Base-by-base conservation (phyloP, 116 monocot species). In the Papilionanthe hybrid region DNA sequence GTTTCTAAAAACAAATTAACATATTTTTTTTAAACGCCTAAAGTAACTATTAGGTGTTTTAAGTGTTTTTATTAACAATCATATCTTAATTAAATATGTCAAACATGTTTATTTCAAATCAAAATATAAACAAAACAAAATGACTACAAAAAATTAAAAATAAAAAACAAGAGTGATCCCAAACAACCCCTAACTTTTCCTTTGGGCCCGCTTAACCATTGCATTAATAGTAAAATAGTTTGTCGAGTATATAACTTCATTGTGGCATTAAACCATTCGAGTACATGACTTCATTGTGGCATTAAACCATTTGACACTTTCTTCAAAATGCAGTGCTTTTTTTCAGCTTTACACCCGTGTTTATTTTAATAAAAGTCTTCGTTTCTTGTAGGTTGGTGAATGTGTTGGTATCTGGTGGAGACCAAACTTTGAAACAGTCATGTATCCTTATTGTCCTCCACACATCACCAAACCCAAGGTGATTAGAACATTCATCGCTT, bases 391-490 rank as follows among this genome's bases (percentile, higher is more conserved):
- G 96, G 82, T 96, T 82, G 96, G 96, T 53, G 96, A 96, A 43
- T 96, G 92, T 84, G 96, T 92, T 82, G 94, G 89, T 78, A 84
- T 90, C 37, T 96, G 94, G 96, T 96, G 94, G 94, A 92, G 94
- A 76, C 96, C 96, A 72, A 96, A 96, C 77, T 96, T 96, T 87
- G 96, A 96, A 71, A 94, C 96, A 25, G 83, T 94, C 29, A 96
- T 96, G 96, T 96, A 96, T 77, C 94, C 96, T 17, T 96, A 94
- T 79, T 96, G 94, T 81, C 96, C 94, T 82, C 96, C 96, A 25
- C 96, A 96, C 66, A 94, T 96, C 67, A 92, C 90, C 37, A 96
- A 93, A 77, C 94, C 96, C n/a, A 96, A 96, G 90, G 96, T 96
- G 23, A 15, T 30, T 17, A 32, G 32, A 13, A 30, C 15, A 13